Evolutionary conservation across 2,329 filamentous ascomycete species (phyloP), one percentile per base, ranked within the genome.

Genomic region (Colletotrichum somersetense): DNA sequence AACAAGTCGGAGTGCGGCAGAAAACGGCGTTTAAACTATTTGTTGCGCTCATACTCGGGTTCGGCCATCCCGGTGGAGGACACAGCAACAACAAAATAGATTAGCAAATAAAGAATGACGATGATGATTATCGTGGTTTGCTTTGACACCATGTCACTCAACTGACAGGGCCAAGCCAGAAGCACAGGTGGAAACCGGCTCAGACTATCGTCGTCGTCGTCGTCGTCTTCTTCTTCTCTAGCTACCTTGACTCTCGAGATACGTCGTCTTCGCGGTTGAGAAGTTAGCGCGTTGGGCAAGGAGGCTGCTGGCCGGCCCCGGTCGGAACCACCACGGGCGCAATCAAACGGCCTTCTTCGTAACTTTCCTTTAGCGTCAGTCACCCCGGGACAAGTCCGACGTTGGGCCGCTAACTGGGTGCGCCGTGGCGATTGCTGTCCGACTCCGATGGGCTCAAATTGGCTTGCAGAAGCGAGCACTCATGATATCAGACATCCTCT

Each of bases 41-140:
- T 62, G 23, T 30, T 11, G 67, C 63, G 46, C 63, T 67, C 67
- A 67, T 48, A 67, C 63, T 62, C 40, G n/a, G 23, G 33, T n/a
- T 46, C n/a, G 67, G 52, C 50, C 33, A 52, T 62, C 67, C 55
- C 48, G 55, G 46, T 62, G 33, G 42, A 18, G 38, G 38, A 42
- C 50, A n/a, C 10, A 5, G 11, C 8, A n/a, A 46, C 7, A n/a
- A n/a, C 42, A 44, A 12, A 44, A 44, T 20, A 7, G 7, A 20
- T 20, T 11, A 7, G 6, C 11, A 48, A 11, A n/a, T 4, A 1
- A 23, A 12, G 11, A 56, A 5, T 5, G 18, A 14, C 18, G 3
- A 18, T 42, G 5, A 18, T 42, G 1, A 42, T 42, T 35, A 16
- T 33, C 18, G 40, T 18, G 48, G 33, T 53, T 38, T 26, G 33